phyloP scores from a whole-genome alignment of 208 protist genomes.

The Crithidia thermophila region DNA sequence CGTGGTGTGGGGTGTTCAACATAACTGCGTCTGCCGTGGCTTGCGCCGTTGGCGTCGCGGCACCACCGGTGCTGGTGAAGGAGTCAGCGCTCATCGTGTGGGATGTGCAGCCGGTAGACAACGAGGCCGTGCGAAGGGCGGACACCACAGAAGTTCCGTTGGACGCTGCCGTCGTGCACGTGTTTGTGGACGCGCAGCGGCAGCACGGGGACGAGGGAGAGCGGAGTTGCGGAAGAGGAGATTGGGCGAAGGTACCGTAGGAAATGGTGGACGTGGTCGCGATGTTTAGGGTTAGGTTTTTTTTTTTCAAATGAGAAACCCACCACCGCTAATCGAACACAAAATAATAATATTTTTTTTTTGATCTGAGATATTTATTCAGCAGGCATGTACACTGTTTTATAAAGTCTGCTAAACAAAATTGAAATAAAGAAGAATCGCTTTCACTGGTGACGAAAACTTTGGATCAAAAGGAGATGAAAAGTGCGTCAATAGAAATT shows the following conservation, averaged over 20 bases:
- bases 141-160: not conserved
- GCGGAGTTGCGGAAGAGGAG: not conserved
- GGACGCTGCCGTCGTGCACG: no score
- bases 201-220: no score
- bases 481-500: not conserved
- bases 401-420: not conserved
- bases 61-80: not conserved
- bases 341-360: no score
- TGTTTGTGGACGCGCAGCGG: constrained; percentile 11
- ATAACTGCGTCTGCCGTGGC: not conserved
- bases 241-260: constrained; percentile 14
- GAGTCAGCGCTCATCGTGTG: constrained; percentile 2
- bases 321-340: no score
- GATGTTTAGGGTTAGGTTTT: not conserved
- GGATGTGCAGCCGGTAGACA: not conserved
- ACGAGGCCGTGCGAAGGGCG: not conserved
- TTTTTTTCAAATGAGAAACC: no score
- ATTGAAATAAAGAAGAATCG: not conserved
- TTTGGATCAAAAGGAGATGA: not conserved
- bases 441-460: no score
- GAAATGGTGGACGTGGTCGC: constrained; percentile 1
- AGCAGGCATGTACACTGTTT: no score
- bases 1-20: not conserved
- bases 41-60: not conserved
- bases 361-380: no score